Conservation (phyloP, 2,329 filamentous ascomycete species). For the Epichloe gansuensis region DNA sequence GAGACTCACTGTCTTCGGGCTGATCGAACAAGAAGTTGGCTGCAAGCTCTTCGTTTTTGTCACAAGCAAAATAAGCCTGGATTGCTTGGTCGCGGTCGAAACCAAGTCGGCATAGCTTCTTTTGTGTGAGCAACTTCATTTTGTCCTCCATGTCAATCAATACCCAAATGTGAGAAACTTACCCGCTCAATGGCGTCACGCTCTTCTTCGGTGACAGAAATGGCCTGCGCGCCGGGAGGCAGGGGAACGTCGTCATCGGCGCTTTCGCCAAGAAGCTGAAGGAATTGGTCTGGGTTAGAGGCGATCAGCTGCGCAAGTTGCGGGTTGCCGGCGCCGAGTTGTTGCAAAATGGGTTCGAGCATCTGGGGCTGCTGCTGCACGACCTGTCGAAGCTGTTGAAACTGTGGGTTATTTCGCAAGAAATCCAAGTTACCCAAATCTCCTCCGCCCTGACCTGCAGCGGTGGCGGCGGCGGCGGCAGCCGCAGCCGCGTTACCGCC, state of each 20-base stretch:
- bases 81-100: conserved; percentile 91
- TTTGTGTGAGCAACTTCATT: neutral
- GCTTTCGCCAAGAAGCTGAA: conserved; percentile 81
- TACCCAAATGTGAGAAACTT: conserved; percentile 17
- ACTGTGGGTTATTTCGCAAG: conserved; percentile 87
- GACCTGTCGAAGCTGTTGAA: conserved; percentile 92
- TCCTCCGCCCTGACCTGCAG: conserved; percentile 35
- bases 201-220: conserved; percentile 90
- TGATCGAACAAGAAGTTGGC: conserved; percentile 98
- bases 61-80: conserved; percentile 97
- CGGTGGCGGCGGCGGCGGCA: conserved; percentile 38
- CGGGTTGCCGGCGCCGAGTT: conserved; percentile 89
- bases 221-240: conserved; percentile 78
- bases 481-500: conserved; percentile 28
- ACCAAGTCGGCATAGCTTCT: conserved; percentile 76
- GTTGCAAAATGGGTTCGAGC: conserved; percentile 95
- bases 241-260: conserved; percentile 72
- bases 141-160: neutral
- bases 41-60: conserved; percentile 97
- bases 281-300: conserved; percentile 84
- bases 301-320: conserved; percentile 87
- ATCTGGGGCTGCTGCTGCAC: conserved; percentile 97
- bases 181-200: conserved; percentile 93
- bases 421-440: conserved; percentile 78
- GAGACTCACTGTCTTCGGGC: conserved; percentile 66